A percentile compares a stretch with the other conserved stretches of the same genome.
Conservation (phyloP, 148 eudicot genomes). For the Limonium bicolor region DNA sequence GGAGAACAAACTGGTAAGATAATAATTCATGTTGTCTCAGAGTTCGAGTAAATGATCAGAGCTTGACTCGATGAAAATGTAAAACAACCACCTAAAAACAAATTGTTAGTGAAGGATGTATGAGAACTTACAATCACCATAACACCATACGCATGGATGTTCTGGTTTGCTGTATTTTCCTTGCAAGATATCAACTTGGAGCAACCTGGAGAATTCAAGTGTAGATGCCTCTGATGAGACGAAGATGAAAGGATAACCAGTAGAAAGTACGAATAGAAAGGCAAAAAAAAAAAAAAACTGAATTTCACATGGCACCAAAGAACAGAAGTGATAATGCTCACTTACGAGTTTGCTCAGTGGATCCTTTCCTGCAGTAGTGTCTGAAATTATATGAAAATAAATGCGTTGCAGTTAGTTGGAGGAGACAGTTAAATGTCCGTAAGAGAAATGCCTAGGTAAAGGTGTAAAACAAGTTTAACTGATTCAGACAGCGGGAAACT, state of each 20-base stretch:
- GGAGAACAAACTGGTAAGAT: neutral
- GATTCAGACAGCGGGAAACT: neutral
- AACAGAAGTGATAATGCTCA: no score
- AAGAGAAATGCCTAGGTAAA: neutral
- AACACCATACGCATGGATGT: conserved; percentile 74
- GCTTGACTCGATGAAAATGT: neutral
- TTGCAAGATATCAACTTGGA: conserved; percentile 69
- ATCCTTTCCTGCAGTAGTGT: conserved; percentile 78
- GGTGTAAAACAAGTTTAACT: neutral
- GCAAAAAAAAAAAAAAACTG: neutral
- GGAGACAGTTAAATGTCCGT: neutral
- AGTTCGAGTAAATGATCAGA: neutral
- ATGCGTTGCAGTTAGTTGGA: neutral
- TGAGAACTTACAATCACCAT: conserved; percentile 63
- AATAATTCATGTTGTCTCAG: neutral
- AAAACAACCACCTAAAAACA: neutral
- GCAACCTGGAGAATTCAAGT: conserved; percentile 42
- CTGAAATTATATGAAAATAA: conserved; percentile 26
- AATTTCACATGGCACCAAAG: no score
- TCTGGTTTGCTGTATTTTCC: conserved; percentile 39
- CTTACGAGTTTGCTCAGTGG: conserved; percentile 62
- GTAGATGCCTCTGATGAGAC: neutral
- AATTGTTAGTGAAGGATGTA: neutral
- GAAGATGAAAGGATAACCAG: neutral
- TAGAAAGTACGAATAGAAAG: neutral